Conservation (phyloP, 208 protist species). For the Crithidia bombi region DNA sequence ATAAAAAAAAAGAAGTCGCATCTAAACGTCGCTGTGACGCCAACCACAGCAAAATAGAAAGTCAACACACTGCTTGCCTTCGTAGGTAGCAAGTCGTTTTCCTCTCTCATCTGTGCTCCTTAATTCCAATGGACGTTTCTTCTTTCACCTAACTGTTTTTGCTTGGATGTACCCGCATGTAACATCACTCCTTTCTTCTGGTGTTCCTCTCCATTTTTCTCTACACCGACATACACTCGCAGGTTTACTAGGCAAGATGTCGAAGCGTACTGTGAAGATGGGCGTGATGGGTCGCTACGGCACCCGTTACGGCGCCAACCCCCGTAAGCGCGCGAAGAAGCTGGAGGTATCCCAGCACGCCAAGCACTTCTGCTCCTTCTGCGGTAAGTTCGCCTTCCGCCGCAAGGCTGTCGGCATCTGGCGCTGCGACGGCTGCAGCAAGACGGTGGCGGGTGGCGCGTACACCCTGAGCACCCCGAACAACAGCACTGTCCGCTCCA, state of each 20-base stretch:
- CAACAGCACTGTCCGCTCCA: conserved; percentile 97
- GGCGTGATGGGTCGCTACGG: conserved; percentile 99
- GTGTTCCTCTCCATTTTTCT: no score
- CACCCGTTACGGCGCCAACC: conserved; percentile 99
- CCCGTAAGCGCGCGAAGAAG: conserved; percentile 99
- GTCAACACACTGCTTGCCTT: no score
- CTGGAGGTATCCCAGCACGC: conserved; percentile 98
- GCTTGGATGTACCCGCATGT: no score
- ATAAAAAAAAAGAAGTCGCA: no score
- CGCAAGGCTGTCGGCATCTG: conserved; percentile 98
- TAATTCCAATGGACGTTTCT: no score
- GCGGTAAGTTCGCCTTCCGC: conserved; percentile 98
- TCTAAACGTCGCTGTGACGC: no score
- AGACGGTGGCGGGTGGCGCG: conserved; percentile 98
- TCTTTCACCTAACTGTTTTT: no score
- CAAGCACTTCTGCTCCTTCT: conserved; percentile 99
- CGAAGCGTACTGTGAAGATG: conserved; percentile 98
- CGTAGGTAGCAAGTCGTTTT: no score
- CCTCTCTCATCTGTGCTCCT: no score
- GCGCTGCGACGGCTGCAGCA: conserved; percentile 97
- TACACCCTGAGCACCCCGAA: conserved; percentile 96
- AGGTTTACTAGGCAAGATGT: conserved; percentile 27
- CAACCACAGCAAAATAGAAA: no score
- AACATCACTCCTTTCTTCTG: no score
- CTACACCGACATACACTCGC: neutral